A percentile compares a stretch with the other conserved stretches of the same genome.
phyloP scores from a whole-genome alignment of 768 basidiomycete genomes.

The Agaricus blazei region DNA sequence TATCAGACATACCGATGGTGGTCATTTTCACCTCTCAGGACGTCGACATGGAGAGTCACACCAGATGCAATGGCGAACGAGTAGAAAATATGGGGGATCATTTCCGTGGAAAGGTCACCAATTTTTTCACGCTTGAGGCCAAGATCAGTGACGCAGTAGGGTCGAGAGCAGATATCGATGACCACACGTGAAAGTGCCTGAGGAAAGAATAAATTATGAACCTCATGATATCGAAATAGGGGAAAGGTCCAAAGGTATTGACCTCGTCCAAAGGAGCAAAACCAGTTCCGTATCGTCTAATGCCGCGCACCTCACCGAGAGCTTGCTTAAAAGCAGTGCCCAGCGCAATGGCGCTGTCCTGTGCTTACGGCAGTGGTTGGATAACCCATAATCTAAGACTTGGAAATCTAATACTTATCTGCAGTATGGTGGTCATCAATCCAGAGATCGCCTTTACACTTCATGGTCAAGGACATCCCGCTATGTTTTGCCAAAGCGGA shows the following conservation, averaged over 20 bases:
- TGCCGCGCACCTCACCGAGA: slow-evolving; percentile 90
- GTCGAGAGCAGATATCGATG: slow-evolving; percentile 96
- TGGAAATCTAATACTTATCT: slow-evolving; percentile 57
- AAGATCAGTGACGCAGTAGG: slow-evolving; percentile 91
- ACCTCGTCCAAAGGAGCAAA: slow-evolving; percentile 98
- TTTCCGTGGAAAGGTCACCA: slow-evolving; percentile 93
- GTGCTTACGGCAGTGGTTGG: slow-evolving; percentile 35
- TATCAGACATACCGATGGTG: slow-evolving; percentile 76
- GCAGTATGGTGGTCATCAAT: slow-evolving; percentile 99
- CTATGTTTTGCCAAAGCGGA: slow-evolving; percentile 96
- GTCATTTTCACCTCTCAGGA: slow-evolving; percentile 92
- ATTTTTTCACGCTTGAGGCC: slow-evolving; percentile 87
- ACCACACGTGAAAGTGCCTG: slow-evolving; percentile 95
- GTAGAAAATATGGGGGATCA: slow-evolving; percentile 97
- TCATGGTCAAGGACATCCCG: slow-evolving; percentile 86
- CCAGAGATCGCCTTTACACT: slow-evolving; percentile 92
- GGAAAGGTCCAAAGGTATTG: slow-evolving; percentile 13
- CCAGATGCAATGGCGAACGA: slow-evolving; percentile 98
- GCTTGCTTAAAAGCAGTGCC: slow-evolving; percentile 93
- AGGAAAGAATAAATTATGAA: not conserved
- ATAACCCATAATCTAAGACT: not conserved
- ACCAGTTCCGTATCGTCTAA: slow-evolving; percentile 91
- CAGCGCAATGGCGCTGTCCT: slow-evolving; percentile 85
- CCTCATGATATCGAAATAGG: slow-evolving; percentile 1
- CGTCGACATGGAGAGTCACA: slow-evolving; percentile 91